phyloP scores from a whole-genome alignment of 495 filamentous ascomycete genomes.

The Margaritispora aquatica region DNA sequence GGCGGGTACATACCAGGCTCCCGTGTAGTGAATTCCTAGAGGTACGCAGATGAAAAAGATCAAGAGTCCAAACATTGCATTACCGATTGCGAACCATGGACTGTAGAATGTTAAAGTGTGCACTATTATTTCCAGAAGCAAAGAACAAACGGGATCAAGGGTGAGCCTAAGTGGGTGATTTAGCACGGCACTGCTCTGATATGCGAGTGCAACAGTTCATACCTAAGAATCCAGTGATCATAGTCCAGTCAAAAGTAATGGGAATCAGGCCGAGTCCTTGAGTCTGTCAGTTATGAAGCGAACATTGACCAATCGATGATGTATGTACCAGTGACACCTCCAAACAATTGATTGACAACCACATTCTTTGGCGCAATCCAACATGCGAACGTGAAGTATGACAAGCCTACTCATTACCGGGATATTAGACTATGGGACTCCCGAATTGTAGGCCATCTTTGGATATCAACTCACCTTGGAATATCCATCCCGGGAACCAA shows the following conservation, averaged over 20 bases:
- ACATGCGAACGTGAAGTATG: slow-evolving; percentile 37
- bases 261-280: slow-evolving; percentile 35
- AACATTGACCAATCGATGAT: too few relatives aligned
- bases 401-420: not conserved
- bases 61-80: not conserved
- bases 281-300: not conserved
- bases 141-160: not conserved
- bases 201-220: slow-evolving; percentile 28
- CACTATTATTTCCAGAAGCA: not conserved
- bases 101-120: not conserved
- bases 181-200: slow-evolving; percentile 45
- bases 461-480: not conserved
- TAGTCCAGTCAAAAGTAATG: slow-evolving; percentile 56
- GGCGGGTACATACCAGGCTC: slow-evolving; percentile 34
- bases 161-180: slow-evolving; percentile 33
- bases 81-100: not conserved
- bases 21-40: slow-evolving; percentile 53
- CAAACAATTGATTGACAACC: slow-evolving; percentile 65
- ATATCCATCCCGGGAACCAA: slow-evolving; percentile 29
- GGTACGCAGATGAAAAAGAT: slow-evolving; percentile 28
- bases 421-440: not conserved
- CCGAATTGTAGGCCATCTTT: too few relatives aligned
- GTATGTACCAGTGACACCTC: slow-evolving; percentile 52
- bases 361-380: slow-evolving; percentile 56
- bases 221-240: slow-evolving; percentile 39